These are phyloP conservation scores for Lumnitzera littorea DNA, from an alignment of 345 rosid genomes.

Conservation along the genomic window DNA sequence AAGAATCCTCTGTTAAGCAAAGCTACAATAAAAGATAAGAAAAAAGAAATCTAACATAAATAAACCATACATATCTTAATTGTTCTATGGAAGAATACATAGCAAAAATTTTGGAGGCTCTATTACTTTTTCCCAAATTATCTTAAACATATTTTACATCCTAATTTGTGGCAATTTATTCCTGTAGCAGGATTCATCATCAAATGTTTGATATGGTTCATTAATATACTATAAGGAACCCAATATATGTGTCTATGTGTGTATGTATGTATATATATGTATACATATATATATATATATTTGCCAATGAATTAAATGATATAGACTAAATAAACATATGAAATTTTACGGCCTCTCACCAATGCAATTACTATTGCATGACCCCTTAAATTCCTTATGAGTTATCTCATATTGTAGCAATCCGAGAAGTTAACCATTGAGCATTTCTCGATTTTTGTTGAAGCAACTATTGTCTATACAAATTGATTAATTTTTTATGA, in stretches of 20 bases:
- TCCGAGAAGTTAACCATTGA: constrained; percentile 87
- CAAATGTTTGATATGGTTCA: constrained; percentile 24
- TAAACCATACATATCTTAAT: constrained; percentile 45
- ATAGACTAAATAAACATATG: neutral
- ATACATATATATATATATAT: too few species aligned
- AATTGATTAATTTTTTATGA: neutral
- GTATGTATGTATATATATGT: too few species aligned
- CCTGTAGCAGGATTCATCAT: constrained; percentile 28
- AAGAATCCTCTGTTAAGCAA: neutral
- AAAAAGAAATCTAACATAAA: neutral
- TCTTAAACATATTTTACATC: constrained; percentile 41
- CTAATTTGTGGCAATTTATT: constrained; percentile 30
- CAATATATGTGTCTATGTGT: too few species aligned
- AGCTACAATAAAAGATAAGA: neutral
- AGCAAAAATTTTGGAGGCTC: constrained; percentile 34
- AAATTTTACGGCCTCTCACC: constrained; percentile 31
- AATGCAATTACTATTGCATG: constrained; percentile 71
- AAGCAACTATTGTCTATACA: constrained; percentile 43
- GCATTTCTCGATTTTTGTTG: constrained; percentile 63
- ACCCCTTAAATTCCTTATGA: constrained; percentile 30
- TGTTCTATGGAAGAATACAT: constrained; percentile 43
- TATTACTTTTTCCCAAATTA: constrained; percentile 25
- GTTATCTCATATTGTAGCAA: constrained; percentile 47
- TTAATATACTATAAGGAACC: constrained; percentile 15
- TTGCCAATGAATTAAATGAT: too few species aligned